A percentile compares a stretch with the other conserved stretches of the same genome.
These are phyloP conservation scores for Lasiosphaeria miniovina DNA, from an alignment of 495 filamentous ascomycete species.

Conservation along the genomic window DNA sequence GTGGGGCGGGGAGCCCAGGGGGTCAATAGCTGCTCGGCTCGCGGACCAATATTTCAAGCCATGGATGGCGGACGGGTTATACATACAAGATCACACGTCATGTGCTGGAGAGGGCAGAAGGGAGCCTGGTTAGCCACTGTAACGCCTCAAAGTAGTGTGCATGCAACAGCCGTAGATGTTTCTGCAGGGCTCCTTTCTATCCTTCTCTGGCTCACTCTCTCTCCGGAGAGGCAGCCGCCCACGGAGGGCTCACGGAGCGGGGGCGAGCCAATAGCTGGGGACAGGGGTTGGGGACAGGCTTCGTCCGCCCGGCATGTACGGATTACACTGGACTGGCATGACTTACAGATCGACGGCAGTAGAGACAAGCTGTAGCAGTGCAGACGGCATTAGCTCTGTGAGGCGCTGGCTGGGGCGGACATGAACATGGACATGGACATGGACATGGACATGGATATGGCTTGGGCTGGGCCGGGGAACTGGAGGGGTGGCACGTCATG, in stretches of 20 bases:
- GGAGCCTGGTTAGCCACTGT: slow-evolving; percentile 30
- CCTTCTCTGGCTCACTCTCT: no score
- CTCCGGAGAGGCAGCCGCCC: slow-evolving; percentile 5
- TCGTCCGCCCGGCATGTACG: background rate
- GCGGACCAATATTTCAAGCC: slow-evolving; percentile 16
- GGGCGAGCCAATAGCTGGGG: slow-evolving; percentile 30
- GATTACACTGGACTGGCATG: slow-evolving; percentile 23
- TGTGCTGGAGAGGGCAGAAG: slow-evolving; percentile 65
- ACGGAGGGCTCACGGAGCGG: slow-evolving; percentile 2
- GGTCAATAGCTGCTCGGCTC: slow-evolving; percentile 24
- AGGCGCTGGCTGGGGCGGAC: slow-evolving; percentile 8
- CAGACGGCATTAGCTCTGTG: slow-evolving; percentile 42
- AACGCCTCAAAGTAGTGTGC: slow-evolving; percentile 16
- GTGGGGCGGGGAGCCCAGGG: background rate
- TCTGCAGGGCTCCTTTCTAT: slow-evolving; percentile 10
- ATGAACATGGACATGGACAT: no score
- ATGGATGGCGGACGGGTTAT: slow-evolving; percentile 30
- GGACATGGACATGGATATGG: no score
- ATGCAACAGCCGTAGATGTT: slow-evolving; percentile 13
- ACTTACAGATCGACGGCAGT: slow-evolving; percentile 98
- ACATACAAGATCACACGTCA: slow-evolving; percentile 99
- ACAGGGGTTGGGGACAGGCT: slow-evolving; percentile 4
- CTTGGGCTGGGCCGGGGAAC: slow-evolving; percentile 22
- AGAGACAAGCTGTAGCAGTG: slow-evolving; percentile 82
- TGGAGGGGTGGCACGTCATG: slow-evolving; percentile 18